phyloP scores from a whole-genome alignment of 345 rosid species.

The Durio zibethinus region DNA sequence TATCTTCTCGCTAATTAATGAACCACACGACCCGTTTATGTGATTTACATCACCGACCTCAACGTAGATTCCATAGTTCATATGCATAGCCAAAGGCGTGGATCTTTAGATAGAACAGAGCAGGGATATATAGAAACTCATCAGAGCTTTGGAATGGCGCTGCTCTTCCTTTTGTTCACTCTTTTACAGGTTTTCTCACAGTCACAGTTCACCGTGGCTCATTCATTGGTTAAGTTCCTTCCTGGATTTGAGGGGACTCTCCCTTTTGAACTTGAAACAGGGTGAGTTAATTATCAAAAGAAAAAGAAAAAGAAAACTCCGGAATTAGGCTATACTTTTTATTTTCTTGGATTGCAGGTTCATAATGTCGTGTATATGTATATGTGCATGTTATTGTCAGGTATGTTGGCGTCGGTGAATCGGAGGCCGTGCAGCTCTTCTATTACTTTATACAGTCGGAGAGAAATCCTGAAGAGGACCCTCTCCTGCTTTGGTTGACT shows the following conservation, averaged over 20 bases:
- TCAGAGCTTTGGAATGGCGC: neutral
- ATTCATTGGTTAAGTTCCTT: constrained; percentile 36
- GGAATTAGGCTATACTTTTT: neutral
- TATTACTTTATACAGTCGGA: constrained; percentile 59
- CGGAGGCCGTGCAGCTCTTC: constrained; percentile 43
- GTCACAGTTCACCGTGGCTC: neutral
- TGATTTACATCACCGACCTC: too few species aligned
- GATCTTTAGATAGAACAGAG: too few species aligned
- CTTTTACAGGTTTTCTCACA: constrained; percentile 4
- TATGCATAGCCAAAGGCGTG: too few species aligned
- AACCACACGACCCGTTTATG: too few species aligned
- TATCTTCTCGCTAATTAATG: too few species aligned
- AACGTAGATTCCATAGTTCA: too few species aligned
- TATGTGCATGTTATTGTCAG: constrained; percentile 15
- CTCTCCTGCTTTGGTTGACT: constrained; percentile 55
- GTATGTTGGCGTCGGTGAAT: constrained; percentile 51
- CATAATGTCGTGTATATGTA: neutral
- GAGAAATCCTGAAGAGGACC: constrained; percentile 25
- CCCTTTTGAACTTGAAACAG: constrained; percentile 63
- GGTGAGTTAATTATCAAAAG: constrained; percentile 26
- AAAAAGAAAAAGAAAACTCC: too few species aligned
- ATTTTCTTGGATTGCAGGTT: too few species aligned
- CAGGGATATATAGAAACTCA: too few species aligned
- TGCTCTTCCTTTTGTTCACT: constrained; percentile 18
- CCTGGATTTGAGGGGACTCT: constrained; percentile 63